A percentile compares a stretch with the other conserved stretches of the same genome.
Conservation (phyloP, 805 yeast species). For the Nematodospora valgi region DNA sequence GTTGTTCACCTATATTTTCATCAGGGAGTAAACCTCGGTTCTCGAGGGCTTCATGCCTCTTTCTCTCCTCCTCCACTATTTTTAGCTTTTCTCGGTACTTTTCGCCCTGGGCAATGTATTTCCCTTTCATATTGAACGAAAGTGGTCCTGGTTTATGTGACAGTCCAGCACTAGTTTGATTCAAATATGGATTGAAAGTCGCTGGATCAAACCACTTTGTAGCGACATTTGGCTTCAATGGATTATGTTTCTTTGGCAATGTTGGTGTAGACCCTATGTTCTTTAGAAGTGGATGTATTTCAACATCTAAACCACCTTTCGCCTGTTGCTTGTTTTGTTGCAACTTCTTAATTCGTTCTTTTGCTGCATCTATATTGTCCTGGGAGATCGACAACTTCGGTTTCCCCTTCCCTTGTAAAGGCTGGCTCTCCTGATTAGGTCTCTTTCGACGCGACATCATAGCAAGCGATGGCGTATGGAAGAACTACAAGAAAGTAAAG, state of each 20-base stretch:
- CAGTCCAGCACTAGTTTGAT: constrained; percentile 16
- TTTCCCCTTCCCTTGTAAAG: no score
- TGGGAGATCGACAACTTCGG: background rate
- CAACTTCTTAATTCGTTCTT: background rate
- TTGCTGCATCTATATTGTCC: background rate
- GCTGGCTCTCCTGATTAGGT: no score
- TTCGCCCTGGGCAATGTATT: constrained; percentile 53
- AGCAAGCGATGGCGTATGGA: no score
- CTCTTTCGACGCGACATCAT: no score
- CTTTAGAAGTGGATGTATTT: constrained; percentile 36
- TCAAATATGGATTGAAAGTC: constrained; percentile 37
- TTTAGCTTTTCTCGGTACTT: constrained; percentile 42
- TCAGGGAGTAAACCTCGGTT: constrained; percentile 51
- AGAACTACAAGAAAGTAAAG: no score
- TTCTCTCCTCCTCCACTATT: constrained; percentile 23
- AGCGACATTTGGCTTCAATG: constrained; percentile 22
- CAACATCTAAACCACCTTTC: constrained; percentile 29
- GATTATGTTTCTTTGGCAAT: constrained; percentile 25
- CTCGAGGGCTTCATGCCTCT: constrained; percentile 24
- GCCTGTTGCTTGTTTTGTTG: background rate
- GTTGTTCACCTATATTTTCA: constrained; percentile 51
- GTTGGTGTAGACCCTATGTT: constrained; percentile 23
- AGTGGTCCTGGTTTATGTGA: constrained; percentile 35
- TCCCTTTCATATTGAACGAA: constrained; percentile 60
- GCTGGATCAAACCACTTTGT: constrained; percentile 30